Evolutionary conservation across 768 basidiomycete genomes (phyloP).

Genomic region (Phylloporus sp.): DNA sequence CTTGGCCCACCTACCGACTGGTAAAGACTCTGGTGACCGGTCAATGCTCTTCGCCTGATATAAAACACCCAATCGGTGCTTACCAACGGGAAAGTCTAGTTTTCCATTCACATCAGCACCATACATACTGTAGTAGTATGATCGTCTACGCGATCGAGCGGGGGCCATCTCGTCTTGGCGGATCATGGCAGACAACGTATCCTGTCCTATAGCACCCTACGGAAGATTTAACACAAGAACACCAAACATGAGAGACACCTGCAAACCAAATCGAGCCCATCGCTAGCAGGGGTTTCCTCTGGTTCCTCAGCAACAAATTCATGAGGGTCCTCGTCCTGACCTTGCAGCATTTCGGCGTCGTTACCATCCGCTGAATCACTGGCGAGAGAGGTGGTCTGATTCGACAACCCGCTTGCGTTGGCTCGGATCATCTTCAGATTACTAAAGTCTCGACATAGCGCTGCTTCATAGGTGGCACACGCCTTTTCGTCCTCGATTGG

Average conservation of each 20-base stretch:
- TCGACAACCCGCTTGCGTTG: slow-evolving; percentile 14
- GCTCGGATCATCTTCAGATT: slow-evolving; percentile 27
- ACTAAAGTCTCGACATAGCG: slow-evolving; percentile 52
- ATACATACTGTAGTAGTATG: slow-evolving; percentile 41
- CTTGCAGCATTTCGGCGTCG: slow-evolving; percentile 7
- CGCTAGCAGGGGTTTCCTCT: slow-evolving; percentile 10
- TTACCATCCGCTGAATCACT: slow-evolving; percentile 12
- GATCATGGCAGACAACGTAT: slow-evolving; percentile 69
- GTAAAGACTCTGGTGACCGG: slow-evolving; percentile 43
- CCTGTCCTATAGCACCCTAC: slow-evolving; percentile 68
- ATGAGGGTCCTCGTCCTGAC: slow-evolving; percentile 14
- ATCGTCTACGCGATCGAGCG: slow-evolving; percentile 51
- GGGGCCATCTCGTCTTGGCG: slow-evolving; percentile 65
- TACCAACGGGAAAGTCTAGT: slow-evolving; percentile 57
- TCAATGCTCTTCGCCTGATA: neutral
- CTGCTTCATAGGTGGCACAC: slow-evolving; percentile 42
- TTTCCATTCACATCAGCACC: slow-evolving; percentile 42
- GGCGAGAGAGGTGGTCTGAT: slow-evolving; percentile 3
- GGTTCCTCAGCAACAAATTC: slow-evolving; percentile 17
- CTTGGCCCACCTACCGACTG: slow-evolving; percentile 59
- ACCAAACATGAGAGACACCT: neutral
- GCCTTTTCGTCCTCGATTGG: slow-evolving; percentile 45
- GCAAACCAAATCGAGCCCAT: slow-evolving; percentile 26
- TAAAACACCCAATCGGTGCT: neutral
- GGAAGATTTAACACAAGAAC: slow-evolving; percentile 7